Base-by-base conservation (phyloP, 2,329 filamentous ascomycete genomes). In the Lasiodiplodia hormozganensis region DNA sequence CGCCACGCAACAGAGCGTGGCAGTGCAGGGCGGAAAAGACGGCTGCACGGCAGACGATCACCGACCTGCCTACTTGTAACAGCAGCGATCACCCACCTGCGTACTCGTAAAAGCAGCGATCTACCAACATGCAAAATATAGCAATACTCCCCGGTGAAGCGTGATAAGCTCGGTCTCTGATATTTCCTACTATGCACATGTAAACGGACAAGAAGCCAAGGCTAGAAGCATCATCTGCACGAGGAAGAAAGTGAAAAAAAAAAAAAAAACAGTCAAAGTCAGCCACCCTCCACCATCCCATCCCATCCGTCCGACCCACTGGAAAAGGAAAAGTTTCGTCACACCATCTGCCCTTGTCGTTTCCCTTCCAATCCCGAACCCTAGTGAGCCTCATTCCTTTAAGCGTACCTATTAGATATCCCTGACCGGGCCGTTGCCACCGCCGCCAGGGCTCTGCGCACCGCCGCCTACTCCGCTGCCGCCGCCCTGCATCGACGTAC, bases 391-490 rank as follows among this genome's bases (percentile, higher is more conserved):
- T 34, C 34, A 18, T 28, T 28, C 51, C 12, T 25, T 28, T 8
- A 43, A 43, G 12, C 36, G 14, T 23, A 6, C 40, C 36, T 62
- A 21, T 71, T 78, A 80, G 64, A 80, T 77, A 51, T 79, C 78
- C 65, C 78, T 74, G 38, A 79, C 75, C 28, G 72, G 56, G 12
- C 66, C 66, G 34, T 72, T 54, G 62, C 51, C 34, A 69, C 70
- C 70, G 36, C 70, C 70, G 36, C 69, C 51, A 34, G 71, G 43
- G 47, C 67, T 36, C 65, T 67, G 67, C 71, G 70, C 66, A 31
- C 54, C 54, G 72, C 72, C 66, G n/a, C 54, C 54, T 72, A 72
- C 43, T 21, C 43, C 43, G 8, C 25, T 25, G 25, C 43, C 18
- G n/a, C 21, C 62, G 70, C 66, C 23, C 67, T 71, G 74, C 71